These are phyloP conservation scores for Chimonanthus praecox DNA, from an alignment of 164 flowering plant species.

Conservation along the genomic window DNA sequence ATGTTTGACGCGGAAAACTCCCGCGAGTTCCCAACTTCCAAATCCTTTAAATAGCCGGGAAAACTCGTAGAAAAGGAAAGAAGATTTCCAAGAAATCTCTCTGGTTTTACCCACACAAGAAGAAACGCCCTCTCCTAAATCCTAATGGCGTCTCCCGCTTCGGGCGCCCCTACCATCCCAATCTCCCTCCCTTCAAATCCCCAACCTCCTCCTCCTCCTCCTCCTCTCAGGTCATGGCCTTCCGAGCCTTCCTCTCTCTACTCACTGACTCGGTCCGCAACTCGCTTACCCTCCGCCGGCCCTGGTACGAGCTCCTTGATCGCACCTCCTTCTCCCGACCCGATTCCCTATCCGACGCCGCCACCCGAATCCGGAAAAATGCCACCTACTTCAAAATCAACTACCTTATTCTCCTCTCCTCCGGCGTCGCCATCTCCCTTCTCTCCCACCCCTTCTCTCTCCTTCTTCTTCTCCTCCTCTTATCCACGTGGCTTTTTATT, in stretches of 20 bases:
- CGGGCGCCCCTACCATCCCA: background rate
- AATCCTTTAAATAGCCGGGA: too few species aligned
- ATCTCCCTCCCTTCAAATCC: constrained; percentile 21
- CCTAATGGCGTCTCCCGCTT: constrained; percentile 3
- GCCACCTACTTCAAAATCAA: constrained; percentile 72
- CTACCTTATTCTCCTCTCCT: constrained; percentile 44
- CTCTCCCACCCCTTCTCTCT: constrained; percentile 65
- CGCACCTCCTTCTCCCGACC: constrained; percentile 60
- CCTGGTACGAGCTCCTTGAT: constrained; percentile 76
- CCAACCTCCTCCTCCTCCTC: constrained; percentile 7
- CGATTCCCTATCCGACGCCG: constrained; percentile 61
- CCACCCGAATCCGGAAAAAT: constrained; percentile 70
- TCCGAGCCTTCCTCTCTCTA: constrained; percentile 55
- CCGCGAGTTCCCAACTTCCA: too few species aligned
- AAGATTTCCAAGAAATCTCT: background rate
- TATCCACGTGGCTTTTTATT: constrained; percentile 65
- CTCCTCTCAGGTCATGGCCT: constrained; percentile 33
- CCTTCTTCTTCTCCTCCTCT: constrained; percentile 47
- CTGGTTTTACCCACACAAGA: background rate
- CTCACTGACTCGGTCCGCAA: constrained; percentile 39
- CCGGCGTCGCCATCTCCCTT: constrained; percentile 55
- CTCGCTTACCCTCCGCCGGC: constrained; percentile 62
- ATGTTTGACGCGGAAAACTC: too few species aligned
- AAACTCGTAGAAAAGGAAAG: background rate
- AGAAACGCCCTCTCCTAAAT: background rate